Evolutionary conservation across 768 basidiomycete genomes (phyloP), one percentile per base, ranked within the genome.

Genomic region (Leccinum arenicola): DNA sequence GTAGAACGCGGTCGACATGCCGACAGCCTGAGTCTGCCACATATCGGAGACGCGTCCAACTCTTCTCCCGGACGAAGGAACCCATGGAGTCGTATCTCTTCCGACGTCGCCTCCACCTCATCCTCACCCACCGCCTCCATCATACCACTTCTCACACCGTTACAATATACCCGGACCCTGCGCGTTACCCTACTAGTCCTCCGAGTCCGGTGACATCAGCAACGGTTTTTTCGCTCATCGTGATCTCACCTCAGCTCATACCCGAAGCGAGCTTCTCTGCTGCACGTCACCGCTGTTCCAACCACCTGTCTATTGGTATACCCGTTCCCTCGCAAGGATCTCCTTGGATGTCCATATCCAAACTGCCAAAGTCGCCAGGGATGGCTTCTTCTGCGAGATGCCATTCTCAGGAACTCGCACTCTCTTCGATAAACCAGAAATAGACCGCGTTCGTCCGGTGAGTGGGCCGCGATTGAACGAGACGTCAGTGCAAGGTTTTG

Each of bases 1-100:
- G 48, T 57, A 15, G 70, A 70, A 14, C 71, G 70, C 27, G 64
- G 62, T 31, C 64, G 70, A 29, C 68, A 65, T 36, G 61, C 58
- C 8, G 70, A 72, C 27, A 23, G 23, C 23, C 23, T 23, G 23
- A 59, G 63, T 54, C 57, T 47, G 1, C 12, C 60, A 9, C 63
- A 63, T 23, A 23, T 23, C 23, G 23, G 23, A 23, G 23, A 23
- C 23, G 23, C 23, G 23, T 23, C 3, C 23, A 23, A 23, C 23
- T 23, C 23, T 23, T 23, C 23, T 23, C 23, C 23, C 23, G 23
- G 23, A 23, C 23, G 23, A 23, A 23, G 23, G 23, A 23, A 23
- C 23, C 23, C 23, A 23, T 23, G 23, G 23, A 23, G 23, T 3
- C 23, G 23, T 23, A 23, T 23, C 23, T 23, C 23, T 23, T 23